These are phyloP conservation scores for Ceratonia siliqua DNA, from an alignment of 306 rosid species.

Conservation along the genomic window DNA sequence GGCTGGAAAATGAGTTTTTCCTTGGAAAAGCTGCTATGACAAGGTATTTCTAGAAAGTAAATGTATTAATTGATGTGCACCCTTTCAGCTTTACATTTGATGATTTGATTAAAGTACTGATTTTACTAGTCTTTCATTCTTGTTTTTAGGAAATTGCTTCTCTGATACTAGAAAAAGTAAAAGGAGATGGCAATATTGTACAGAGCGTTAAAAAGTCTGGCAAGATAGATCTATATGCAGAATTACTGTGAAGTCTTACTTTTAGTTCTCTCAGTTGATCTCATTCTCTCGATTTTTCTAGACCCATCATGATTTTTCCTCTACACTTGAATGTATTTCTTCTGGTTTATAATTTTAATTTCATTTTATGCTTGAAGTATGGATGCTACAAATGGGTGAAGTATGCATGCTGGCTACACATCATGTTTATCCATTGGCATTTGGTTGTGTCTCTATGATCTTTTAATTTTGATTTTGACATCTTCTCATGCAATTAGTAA, in stretches of 20 bases:
- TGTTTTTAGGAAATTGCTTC: constrained; percentile 56
- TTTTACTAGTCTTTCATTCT: constrained; percentile 25
- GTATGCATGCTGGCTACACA: background rate
- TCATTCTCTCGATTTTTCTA: constrained; percentile 23
- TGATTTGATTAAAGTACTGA: constrained; percentile 29
- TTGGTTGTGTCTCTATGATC: constrained; percentile 26
- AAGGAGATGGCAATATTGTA: constrained; percentile 56
- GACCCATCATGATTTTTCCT: background rate
- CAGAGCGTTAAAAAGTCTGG: constrained; percentile 80
- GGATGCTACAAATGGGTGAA: constrained; percentile 14
- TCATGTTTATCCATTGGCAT: constrained; percentile 5
- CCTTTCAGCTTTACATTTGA: constrained; percentile 20
- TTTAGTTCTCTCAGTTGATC: constrained; percentile 73
- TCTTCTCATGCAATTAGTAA: constrained; percentile 27
- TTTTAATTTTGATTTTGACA: background rate
- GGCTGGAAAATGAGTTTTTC: constrained; percentile 77
- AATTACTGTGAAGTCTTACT: constrained; percentile 76
- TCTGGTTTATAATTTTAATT: constrained; percentile 19
- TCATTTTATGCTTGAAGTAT: constrained; percentile 7
- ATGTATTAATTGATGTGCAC: constrained; percentile 11
- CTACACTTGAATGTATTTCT: constrained; percentile 6
- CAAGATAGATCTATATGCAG: constrained; percentile 88
- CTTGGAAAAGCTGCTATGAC: constrained; percentile 45
- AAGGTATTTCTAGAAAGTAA: constrained; percentile 51
- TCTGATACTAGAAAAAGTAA: constrained; percentile 63